A percentile compares a stretch with the other conserved stretches of the same genome.
These are phyloP conservation scores for Lactifluus echinatus DNA, from an alignment of 768 basidiomycete species.

Conservation along the genomic window DNA sequence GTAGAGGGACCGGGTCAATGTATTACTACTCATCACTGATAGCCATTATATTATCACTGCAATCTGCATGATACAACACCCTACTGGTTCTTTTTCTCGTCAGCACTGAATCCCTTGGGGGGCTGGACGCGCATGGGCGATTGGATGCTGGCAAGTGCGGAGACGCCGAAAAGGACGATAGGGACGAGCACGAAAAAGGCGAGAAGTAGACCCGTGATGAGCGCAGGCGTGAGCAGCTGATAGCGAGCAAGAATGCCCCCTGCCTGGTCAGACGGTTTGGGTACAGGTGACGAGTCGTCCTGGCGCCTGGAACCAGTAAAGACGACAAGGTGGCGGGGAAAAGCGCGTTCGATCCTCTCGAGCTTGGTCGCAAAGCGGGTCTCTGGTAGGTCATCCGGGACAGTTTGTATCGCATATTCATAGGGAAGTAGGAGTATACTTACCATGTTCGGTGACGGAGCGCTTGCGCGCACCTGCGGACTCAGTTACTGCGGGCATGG, in stretches of 20 bases:
- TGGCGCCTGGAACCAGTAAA: slow-evolving; percentile 51
- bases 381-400: slow-evolving; percentile 28
- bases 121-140: slow-evolving; percentile 53
- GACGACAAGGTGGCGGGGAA: slow-evolving; percentile 58
- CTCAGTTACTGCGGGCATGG: slow-evolving; percentile 41
- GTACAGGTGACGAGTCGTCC: slow-evolving; percentile 24
- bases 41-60: slow-evolving; percentile 16
- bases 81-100: slow-evolving; percentile 70
- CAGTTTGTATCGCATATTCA: neutral
- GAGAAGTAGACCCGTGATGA: slow-evolving; percentile 59
- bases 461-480: slow-evolving; percentile 37
- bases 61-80: neutral
- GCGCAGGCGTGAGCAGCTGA: slow-evolving; percentile 67
- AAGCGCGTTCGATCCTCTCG: slow-evolving; percentile 36
- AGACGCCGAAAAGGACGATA: slow-evolving; percentile 52
- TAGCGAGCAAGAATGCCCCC: slow-evolving; percentile 65
- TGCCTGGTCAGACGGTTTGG: slow-evolving; percentile 29
- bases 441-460: slow-evolving; percentile 50
- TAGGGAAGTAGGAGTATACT: slow-evolving; percentile 18
- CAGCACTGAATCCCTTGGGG: slow-evolving; percentile 57
- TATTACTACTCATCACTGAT: slow-evolving; percentile 16
- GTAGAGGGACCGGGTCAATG: slow-evolving; percentile 13
- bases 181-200: slow-evolving; percentile 62
- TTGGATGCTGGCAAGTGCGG: slow-evolving; percentile 65
- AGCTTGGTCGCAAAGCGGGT: slow-evolving; percentile 41